Evolutionary conservation across 306 rosid species (phyloP).

Genomic region (Vigna reflexopilosa): DNA sequence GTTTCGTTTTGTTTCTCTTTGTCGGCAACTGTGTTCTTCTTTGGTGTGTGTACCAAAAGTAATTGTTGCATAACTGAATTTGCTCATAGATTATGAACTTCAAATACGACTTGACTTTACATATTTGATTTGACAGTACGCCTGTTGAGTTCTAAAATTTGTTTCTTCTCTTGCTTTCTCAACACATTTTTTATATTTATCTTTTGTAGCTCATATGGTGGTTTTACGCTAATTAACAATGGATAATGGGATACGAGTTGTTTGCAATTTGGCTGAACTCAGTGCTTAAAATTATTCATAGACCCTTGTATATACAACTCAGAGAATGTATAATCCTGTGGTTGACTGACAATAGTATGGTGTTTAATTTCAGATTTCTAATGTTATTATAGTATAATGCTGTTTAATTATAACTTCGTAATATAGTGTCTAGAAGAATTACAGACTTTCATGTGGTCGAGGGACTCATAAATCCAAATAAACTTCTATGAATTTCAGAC

Average conservation of each 20-base stretch:
- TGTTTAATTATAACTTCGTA: neutral
- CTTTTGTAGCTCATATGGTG: constrained; percentile 3
- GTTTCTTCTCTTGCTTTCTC: constrained; percentile 19
- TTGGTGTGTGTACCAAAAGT: neutral
- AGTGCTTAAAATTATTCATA: constrained; percentile 13
- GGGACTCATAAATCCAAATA: constrained; percentile 34
- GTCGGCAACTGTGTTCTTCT: constrained; percentile 21
- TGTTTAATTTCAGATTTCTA: constrained; percentile 15
- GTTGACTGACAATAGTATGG: constrained; percentile 35
- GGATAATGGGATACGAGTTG: constrained; percentile 28
- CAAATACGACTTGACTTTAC: constrained; percentile 13
- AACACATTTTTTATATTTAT: constrained; percentile 1
- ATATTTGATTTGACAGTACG: constrained; percentile 21
- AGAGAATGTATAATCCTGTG: constrained; percentile 3
- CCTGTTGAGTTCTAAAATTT: neutral
- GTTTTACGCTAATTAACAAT: constrained; percentile 10
- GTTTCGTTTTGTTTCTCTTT: constrained; percentile 20
- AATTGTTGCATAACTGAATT: neutral
- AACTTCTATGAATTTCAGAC: constrained; percentile 23
- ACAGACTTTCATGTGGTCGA: constrained; percentile 12
- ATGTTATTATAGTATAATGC: neutral
- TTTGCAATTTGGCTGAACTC: constrained; percentile 25
- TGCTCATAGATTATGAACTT: constrained; percentile 21
- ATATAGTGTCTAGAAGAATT: neutral
- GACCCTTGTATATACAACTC: constrained; percentile 5